Evolutionary conservation across 2,329 filamentous ascomycete genomes (phyloP).

Genomic region (Penicillium sp.): DNA sequence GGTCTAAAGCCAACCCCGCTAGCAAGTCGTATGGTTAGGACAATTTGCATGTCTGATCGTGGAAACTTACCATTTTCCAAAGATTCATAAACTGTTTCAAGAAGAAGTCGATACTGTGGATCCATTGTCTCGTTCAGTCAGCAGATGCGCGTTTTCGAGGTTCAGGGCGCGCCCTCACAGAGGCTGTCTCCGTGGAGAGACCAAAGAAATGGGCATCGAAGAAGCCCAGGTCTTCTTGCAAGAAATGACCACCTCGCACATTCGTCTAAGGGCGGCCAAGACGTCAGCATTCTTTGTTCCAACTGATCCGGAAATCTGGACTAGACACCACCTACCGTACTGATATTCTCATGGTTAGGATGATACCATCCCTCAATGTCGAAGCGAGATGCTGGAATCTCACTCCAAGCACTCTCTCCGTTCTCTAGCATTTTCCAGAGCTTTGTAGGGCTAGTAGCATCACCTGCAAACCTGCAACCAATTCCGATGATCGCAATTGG

Average conservation of each 20-base stretch:
- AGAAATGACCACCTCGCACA: constrained; percentile 14
- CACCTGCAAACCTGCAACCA: constrained; percentile 26
- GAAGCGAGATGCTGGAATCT: neutral
- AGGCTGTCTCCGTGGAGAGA: constrained; percentile 9
- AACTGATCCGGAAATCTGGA: neutral
- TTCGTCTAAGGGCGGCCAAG: neutral
- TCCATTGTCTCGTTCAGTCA: neutral
- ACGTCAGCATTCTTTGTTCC: neutral
- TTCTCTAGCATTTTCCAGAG: constrained; percentile 26
- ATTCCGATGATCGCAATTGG: constrained; percentile 32
- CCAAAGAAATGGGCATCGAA: constrained; percentile 19
- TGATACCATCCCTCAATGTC: constrained; percentile 1
- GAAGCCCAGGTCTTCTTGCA: constrained; percentile 12
- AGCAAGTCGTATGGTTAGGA: neutral
- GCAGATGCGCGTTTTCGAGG: neutral
- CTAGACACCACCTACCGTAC: neutral
- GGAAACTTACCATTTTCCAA: neutral
- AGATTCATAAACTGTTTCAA: neutral
- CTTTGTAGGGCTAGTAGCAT: constrained; percentile 15
- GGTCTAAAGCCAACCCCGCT: neutral
- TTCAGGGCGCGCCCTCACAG: neutral
- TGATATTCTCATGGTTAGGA: neutral
- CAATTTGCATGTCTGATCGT: neutral
- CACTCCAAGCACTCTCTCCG: constrained; percentile 4
- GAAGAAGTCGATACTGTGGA: neutral